Conservation (phyloP, 106 monocot genomes). For the Platanthera guangdongensis region DNA sequence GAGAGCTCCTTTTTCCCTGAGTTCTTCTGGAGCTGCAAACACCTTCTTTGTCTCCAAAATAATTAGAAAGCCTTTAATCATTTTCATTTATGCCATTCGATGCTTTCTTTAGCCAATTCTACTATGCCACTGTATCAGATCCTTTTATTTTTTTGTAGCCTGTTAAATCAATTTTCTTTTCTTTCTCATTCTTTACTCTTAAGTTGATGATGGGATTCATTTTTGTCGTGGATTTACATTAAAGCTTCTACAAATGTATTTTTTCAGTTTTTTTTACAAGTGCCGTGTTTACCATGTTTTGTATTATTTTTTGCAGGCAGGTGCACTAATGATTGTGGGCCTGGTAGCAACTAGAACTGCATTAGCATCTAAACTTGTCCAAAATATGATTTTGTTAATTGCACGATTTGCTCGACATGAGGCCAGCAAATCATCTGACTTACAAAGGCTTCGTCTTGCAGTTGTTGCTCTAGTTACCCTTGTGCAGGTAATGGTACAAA, state of each 20-base stretch:
- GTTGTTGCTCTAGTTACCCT: slow-evolving; percentile 68
- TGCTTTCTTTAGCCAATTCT: slow-evolving; percentile 1
- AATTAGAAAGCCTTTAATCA: background rate
- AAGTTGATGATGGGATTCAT: background rate
- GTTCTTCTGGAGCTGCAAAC: too few species aligned
- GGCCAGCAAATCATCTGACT: slow-evolving; percentile 39
- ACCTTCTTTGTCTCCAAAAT: too few species aligned
- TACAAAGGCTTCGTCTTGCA: slow-evolving; percentile 66
- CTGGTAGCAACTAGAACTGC: slow-evolving; percentile 66
- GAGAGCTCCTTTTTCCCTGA: too few species aligned
- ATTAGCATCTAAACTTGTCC: slow-evolving; percentile 50
- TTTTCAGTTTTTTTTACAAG: background rate
- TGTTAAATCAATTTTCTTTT: background rate
- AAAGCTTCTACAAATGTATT: background rate
- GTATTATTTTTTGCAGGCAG: slow-evolving; percentile 41
- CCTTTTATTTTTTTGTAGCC: background rate
- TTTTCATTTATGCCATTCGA: background rate
- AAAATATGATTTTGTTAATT: slow-evolving; percentile 47
- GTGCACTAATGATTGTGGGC: slow-evolving; percentile 86
- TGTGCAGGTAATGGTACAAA: slow-evolving; percentile 53
- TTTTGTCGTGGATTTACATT: background rate
- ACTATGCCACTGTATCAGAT: background rate
- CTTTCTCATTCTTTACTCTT: background rate
- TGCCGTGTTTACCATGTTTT: slow-evolving; percentile 1
- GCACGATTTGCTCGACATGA: slow-evolving; percentile 56